Evolutionary conservation across 495 filamentous ascomycete genomes (phyloP).

Genomic region (Trichoderma asperelloides): DNA sequence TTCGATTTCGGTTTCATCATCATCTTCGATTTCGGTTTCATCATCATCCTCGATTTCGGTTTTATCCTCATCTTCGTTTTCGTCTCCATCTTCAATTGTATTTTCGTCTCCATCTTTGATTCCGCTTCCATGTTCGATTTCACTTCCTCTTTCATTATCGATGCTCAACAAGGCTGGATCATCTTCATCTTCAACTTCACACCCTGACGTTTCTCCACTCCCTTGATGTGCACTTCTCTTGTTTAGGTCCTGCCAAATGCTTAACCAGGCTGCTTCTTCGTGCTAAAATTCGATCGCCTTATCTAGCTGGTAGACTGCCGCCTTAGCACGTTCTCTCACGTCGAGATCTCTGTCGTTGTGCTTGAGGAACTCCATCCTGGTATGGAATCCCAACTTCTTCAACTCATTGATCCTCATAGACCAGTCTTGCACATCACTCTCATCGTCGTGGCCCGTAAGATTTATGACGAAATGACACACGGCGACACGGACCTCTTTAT

Average conservation of each 20-base stretch:
- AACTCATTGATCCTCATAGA: constrained; percentile 58
- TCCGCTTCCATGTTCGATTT: too few species aligned
- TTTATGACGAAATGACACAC: constrained; percentile 79
- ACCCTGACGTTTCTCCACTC: too few species aligned
- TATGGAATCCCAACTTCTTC: constrained; percentile 58
- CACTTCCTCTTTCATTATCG: too few species aligned
- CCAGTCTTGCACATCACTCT: constrained; percentile 50
- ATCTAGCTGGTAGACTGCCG: constrained; percentile 59
- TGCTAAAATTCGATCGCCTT: neutral
- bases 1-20: neutral
- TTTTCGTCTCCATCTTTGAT: neutral
- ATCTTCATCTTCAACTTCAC: too few species aligned
- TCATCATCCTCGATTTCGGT: neutral
- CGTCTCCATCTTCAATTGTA: neutral
- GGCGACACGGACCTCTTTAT: constrained; percentile 60
- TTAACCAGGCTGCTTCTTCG: neutral
- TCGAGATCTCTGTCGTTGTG: constrained; percentile 67
- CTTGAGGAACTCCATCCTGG: constrained; percentile 54
- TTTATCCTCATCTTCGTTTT: neutral
- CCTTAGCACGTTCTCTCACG: constrained; percentile 74
- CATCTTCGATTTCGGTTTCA: neutral
- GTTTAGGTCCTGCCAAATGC: neutral
- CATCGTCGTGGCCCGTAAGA: constrained; percentile 69
- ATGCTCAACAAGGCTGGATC: too few species aligned
- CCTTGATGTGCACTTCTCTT: too few species aligned